Evolutionary conservation across 2,329 filamentous ascomycete species (phyloP).

Genomic region (Apiospora hydei): DNA sequence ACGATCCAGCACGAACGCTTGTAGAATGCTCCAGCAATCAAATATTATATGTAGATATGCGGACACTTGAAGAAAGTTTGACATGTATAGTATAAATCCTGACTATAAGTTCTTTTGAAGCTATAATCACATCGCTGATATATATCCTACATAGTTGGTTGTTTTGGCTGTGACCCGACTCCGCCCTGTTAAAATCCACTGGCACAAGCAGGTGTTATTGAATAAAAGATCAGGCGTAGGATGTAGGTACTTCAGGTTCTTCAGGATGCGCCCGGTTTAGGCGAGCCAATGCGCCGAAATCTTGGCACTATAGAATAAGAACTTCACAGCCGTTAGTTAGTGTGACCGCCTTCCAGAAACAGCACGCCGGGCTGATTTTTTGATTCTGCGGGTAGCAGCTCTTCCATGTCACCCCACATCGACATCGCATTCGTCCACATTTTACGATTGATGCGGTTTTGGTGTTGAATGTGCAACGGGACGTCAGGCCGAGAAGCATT

Average conservation of each 20-base stretch:
- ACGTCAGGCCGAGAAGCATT: constrained; percentile 5
- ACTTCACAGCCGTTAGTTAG: background rate
- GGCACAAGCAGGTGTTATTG: too few relatives aligned
- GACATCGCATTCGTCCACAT: constrained; percentile 21
- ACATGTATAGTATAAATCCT: too few relatives aligned
- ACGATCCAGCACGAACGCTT: background rate
- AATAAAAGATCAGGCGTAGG: too few relatives aligned
- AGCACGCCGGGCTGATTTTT: constrained; percentile 22
- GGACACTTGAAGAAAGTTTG: background rate
- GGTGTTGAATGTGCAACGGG: constrained; percentile 16
- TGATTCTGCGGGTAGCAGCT: constrained; percentile 7
- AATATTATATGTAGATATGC: too few relatives aligned
- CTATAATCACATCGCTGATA: too few relatives aligned
- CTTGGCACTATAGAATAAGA: constrained; percentile 10
- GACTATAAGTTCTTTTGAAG: too few relatives aligned
- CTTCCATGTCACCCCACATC: constrained; percentile 22
- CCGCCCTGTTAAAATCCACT: too few relatives aligned
- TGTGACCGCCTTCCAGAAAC: constrained; percentile 23
- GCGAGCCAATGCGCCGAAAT: constrained; percentile 7
- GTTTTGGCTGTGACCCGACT: too few relatives aligned
- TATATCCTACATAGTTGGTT: too few relatives aligned
- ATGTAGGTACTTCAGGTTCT: too few relatives aligned
- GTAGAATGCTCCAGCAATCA: background rate
- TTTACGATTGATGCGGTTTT: constrained; percentile 21
- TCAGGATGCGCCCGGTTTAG: constrained; percentile 11